Evolutionary conservation across 2,329 filamentous ascomycete species (phyloP).

Genomic region (Alternaria ethzedia): DNA sequence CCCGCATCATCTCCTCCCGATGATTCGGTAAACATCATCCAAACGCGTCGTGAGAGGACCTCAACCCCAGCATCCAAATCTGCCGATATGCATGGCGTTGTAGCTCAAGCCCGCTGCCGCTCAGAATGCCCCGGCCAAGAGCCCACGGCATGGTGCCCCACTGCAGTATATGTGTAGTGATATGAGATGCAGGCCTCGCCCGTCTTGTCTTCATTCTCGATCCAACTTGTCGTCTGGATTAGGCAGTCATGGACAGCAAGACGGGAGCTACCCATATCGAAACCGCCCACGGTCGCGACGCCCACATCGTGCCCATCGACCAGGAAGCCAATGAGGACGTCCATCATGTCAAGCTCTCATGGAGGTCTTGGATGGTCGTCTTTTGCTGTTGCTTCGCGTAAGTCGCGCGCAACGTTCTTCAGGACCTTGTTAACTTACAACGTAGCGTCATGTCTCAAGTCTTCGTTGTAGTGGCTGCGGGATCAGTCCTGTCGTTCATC

Average conservation of each 20-base stretch:
- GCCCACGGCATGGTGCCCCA: background rate
- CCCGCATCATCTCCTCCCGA: conserved; percentile 16
- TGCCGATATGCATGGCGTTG: conserved; percentile 20
- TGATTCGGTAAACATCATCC: conserved; percentile 13
- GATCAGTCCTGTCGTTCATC: conserved; percentile 64
- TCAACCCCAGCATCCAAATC: conserved; percentile 8
- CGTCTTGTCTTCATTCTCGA: background rate
- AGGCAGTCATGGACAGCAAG: conserved; percentile 28
- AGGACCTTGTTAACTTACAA: background rate
- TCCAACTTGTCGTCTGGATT: background rate
- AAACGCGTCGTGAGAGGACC: background rate
- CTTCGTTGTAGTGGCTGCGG: conserved; percentile 63
- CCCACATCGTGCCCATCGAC: conserved; percentile 34
- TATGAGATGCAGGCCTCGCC: background rate
- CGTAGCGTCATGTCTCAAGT: conserved; percentile 59
- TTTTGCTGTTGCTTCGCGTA: conserved; percentile 59
- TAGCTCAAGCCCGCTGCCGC: background rate
- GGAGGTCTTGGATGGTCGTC: conserved; percentile 62
- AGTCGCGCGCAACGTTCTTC: conserved; percentile 17
- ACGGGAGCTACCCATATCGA: conserved; percentile 21
- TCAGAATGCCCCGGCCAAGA: conserved; percentile 2
- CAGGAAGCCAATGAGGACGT: conserved; percentile 37
- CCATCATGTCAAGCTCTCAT: conserved; percentile 58
- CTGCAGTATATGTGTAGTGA: background rate
- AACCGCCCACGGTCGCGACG: conserved; percentile 10